Evolutionary conservation across 2,329 filamentous ascomycete genomes (phyloP), one percentile per base, ranked within the genome.

Genomic region (Fusarium illudens): DNA sequence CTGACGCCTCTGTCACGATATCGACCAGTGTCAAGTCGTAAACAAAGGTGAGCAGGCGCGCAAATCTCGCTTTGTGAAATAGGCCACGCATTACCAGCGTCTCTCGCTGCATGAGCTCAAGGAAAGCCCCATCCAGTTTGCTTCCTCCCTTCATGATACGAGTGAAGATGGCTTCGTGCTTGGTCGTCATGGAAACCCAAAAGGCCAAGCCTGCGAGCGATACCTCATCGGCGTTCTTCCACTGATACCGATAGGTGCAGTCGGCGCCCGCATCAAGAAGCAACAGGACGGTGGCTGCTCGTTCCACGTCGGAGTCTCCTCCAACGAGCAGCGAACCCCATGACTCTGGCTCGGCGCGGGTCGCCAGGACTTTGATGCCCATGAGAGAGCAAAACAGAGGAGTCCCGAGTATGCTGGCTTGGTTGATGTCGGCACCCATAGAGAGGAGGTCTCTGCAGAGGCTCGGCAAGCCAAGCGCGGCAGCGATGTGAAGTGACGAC

Each of bases 341-440:
- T 4, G 50, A 75, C 4, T 69, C 57, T 25, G 73, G 71, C 9
- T 70, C 54, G 8, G 54, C 39, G 4, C 64, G 57, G 6, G 62
- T 67, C 1, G 54, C 44, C 2, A 78, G 65, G 2, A 75, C 74
- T 25, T 70, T 63, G 6, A 71, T 71, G 1, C 79, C 79, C 3
- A 78, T 64, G 3, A 81, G 66, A 7, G 78, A 75, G 37, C 78
- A 80, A 48, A 75, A 78, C 4, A 79, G 56, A 12, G 79, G 76
- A 6, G 75, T 73, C 0, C 77, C 79, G 8, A 76, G 59, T 7
- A 65, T 50, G 12, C 77, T 71, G 1, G 37, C 27, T 8, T 65
- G 42, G 27, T 75, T 70, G 30, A 75, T 37, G 15, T 69, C 49
- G 17, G 67, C 68, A 1, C 71, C 72, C 19, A 63, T 55, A 0